Conservation (phyloP, 2,329 filamentous ascomycete genomes). For the Thelonectria discophora region DNA sequence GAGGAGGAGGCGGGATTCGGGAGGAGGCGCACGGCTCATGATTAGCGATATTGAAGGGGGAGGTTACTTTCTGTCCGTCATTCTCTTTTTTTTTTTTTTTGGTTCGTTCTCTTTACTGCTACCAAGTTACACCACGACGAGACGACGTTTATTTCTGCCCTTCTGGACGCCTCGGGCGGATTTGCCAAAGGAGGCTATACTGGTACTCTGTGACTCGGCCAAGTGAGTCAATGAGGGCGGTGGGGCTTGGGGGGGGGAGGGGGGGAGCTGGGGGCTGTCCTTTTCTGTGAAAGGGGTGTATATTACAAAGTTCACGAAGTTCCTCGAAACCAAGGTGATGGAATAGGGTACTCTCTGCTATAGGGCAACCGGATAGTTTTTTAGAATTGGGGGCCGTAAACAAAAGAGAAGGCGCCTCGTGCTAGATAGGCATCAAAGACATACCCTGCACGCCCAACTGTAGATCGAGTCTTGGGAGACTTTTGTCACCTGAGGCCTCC, state of each 20-base stretch:
- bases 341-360: slow-evolving; percentile 4
- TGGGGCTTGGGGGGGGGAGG: too few relatives aligned
- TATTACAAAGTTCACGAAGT: slow-evolving; percentile 35
- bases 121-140: slow-evolving; percentile 32
- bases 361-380: slow-evolving; percentile 12
- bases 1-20: slow-evolving; percentile 2
- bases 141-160: slow-evolving; percentile 26
- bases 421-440: slow-evolving; percentile 34
- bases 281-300: slow-evolving; percentile 33
- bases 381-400: slow-evolving; percentile 24
- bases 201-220: slow-evolving; percentile 24
- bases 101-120: slow-evolving; percentile 25
- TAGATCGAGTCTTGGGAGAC: slow-evolving; percentile 36
- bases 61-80: slow-evolving; percentile 16
- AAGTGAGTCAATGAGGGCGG: slow-evolving; percentile 28
- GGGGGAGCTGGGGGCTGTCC: slow-evolving; percentile 24
- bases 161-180: slow-evolving; percentile 24
- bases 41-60: slow-evolving; percentile 22
- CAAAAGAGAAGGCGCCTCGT: slow-evolving; percentile 22
- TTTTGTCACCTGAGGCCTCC: slow-evolving; percentile 37
- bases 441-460: slow-evolving; percentile 31
- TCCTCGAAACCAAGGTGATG: slow-evolving; percentile 26
- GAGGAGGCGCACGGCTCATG: slow-evolving; percentile 22
- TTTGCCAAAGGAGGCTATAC: slow-evolving; percentile 30
- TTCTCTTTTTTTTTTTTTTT: slow-evolving; percentile 32